Evolutionary conservation across 192 early-diverging fungal genomes (phyloP).

Genomic region (Backusella tuberculispora): DNA sequence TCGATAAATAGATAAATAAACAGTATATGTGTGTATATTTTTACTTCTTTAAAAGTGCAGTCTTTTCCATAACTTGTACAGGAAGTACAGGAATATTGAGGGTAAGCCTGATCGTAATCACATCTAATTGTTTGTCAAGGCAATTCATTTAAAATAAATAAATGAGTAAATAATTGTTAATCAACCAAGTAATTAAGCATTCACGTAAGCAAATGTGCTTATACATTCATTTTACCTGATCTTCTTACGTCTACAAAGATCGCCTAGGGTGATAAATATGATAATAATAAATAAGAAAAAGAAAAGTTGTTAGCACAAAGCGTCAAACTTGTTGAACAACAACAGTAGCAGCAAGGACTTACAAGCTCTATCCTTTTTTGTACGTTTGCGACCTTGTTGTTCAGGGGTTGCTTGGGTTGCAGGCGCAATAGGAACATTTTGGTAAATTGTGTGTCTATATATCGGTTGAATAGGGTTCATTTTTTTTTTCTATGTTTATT

Average conservation of each 20-base stretch:
- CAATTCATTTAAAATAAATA: background rate
- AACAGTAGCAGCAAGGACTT: background rate
- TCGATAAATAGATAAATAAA: background rate
- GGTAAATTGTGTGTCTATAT: background rate
- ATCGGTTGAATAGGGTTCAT: background rate
- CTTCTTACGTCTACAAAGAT: conserved; percentile 41
- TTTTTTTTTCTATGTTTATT: background rate
- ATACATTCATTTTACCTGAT: conserved; percentile 28
- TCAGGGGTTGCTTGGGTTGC: background rate
- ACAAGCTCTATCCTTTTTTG: conserved; percentile 20
- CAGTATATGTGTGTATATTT: background rate
- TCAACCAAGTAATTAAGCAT: no score
- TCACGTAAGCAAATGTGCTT: background rate
- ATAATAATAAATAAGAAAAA: background rate
- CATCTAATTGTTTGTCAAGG: conserved; percentile 23
- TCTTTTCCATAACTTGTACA: conserved; percentile 28
- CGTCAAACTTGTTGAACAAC: background rate
- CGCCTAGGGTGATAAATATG: conserved; percentile 18
- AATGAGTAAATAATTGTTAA: no score
- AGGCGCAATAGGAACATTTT: background rate
- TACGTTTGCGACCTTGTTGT: background rate
- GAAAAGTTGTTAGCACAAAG: background rate
- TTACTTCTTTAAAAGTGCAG: conserved; percentile 41
- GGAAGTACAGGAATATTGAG: conserved; percentile 27
- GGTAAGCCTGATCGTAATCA: conserved; percentile 27